These are phyloP conservation scores for Botrytis porri DNA, from an alignment of 2,329 filamentous ascomycete genomes.

Conservation along the genomic window DNA sequence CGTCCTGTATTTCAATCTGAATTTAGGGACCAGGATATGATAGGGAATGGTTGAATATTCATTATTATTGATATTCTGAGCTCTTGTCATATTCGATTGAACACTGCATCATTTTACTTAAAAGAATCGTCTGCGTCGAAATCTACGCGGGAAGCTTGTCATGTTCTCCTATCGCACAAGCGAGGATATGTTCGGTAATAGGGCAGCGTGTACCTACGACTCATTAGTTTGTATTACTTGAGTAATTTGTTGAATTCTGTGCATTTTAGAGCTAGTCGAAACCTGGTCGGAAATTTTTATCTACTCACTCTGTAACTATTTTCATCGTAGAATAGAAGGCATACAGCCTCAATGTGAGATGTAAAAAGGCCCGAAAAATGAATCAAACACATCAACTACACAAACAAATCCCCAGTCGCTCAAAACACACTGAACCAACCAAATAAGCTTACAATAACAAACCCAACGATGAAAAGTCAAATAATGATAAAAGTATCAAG, in stretches of 20 bases:
- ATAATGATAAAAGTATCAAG: neutral
- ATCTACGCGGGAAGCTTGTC: neutral
- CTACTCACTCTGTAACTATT: neutral
- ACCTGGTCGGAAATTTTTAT: neutral
- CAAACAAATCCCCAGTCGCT: neutral
- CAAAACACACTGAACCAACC: neutral
- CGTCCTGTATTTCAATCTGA: neutral
- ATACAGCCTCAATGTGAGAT: neutral
- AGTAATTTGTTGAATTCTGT: neutral
- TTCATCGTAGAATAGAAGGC: neutral
- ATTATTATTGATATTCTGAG: neutral
- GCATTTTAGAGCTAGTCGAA: neutral
- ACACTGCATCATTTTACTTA: neutral
- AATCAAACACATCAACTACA: neutral
- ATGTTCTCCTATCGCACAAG: neutral
- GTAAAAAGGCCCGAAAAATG: neutral
- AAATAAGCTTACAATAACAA: neutral
- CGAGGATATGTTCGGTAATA: neutral
- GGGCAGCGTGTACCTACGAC: neutral
- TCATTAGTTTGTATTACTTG: neutral
- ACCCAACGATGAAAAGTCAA: neutral
- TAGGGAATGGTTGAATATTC: neutral
- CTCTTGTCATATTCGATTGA: fast-evolving
- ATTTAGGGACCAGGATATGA: neutral
- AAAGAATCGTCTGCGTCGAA: neutral